phyloP scores from a whole-genome alignment of 805 yeast genomes.

The Saccharomycopsis schoenii region DNA sequence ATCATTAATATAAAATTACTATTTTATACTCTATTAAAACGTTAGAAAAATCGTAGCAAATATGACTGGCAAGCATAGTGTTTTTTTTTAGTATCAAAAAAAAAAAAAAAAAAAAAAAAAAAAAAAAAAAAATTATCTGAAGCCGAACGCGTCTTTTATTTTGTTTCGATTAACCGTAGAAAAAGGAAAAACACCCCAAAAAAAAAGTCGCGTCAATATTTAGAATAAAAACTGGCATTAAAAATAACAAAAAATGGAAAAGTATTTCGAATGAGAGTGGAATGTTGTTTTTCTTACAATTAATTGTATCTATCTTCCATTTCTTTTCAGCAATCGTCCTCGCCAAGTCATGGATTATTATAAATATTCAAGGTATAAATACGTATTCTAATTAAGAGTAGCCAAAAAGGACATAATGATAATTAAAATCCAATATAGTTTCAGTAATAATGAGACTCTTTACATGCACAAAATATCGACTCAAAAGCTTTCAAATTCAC shows the following conservation, averaged over 20 bases:
- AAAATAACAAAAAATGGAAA: not conserved
- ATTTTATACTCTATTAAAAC: too few species aligned
- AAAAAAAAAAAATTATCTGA: not conserved
- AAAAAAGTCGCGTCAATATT: not conserved
- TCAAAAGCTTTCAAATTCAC: constrained; percentile 1
- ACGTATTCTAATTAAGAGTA: not conserved
- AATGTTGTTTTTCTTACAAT: not conserved
- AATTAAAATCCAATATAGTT: constrained; percentile 9
- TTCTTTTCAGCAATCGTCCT: not conserved
- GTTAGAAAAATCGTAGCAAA: too few species aligned
- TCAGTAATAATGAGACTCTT: constrained; percentile 7
- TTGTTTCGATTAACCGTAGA: not conserved
- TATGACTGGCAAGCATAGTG: too few species aligned
- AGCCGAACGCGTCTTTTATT: not conserved
- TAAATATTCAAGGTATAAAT: too few species aligned
- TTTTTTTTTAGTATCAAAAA: too few species aligned
- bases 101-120: too few species aligned
- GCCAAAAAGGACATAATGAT: constrained; percentile 2
- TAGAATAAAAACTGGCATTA: not conserved
- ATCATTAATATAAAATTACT: too few species aligned
- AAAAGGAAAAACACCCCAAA: not conserved
- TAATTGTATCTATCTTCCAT: not conserved
- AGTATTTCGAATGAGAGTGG: not conserved
- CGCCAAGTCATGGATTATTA: not conserved
- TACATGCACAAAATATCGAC: constrained; percentile 6